Evolutionary conservation across 2,329 filamentous ascomycete species (phyloP).

Genomic region (Exophiala viscosa): DNA sequence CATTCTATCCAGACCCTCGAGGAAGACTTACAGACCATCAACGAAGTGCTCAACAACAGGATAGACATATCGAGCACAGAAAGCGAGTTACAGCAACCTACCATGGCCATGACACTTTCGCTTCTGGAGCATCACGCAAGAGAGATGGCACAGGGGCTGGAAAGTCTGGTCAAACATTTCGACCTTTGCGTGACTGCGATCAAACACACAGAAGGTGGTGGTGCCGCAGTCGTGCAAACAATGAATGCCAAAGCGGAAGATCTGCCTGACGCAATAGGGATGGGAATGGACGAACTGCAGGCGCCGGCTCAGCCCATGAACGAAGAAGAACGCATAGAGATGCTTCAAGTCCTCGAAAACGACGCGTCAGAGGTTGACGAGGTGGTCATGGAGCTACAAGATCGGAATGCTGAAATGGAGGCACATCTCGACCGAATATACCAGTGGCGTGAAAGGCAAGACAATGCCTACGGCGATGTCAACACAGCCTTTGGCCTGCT

Average conservation of each 20-base stretch:
- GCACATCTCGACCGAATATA: slow-evolving; percentile 61
- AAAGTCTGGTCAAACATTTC: slow-evolving; percentile 80
- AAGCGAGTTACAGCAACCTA: slow-evolving; percentile 35
- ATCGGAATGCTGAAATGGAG: slow-evolving; percentile 74
- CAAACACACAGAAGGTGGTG: slow-evolving; percentile 79
- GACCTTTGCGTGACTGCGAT: slow-evolving; percentile 90
- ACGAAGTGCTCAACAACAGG: slow-evolving; percentile 47
- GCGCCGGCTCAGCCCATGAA: slow-evolving; percentile 66
- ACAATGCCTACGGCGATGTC: slow-evolving; percentile 50
- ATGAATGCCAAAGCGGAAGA: slow-evolving; percentile 54
- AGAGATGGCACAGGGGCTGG: slow-evolving; percentile 75
- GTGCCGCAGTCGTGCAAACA: slow-evolving; percentile 63
- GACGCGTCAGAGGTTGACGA: slow-evolving; percentile 59
- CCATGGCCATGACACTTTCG: slow-evolving; percentile 54
- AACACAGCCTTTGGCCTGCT: slow-evolving; percentile 65
- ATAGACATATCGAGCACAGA: slow-evolving; percentile 29
- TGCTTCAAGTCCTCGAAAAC: slow-evolving; percentile 69
- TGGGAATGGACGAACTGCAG: slow-evolving; percentile 33
- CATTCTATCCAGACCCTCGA: slow-evolving; percentile 64
- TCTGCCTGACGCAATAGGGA: slow-evolving; percentile 50
- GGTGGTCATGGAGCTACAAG: slow-evolving; percentile 65
- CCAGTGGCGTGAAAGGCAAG: slow-evolving; percentile 58
- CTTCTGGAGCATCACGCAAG: slow-evolving; percentile 70
- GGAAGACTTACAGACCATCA: slow-evolving; percentile 64
- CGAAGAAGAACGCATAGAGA: slow-evolving; percentile 71